phyloP scores from a whole-genome alignment of 768 basidiomycete genomes.

The Brasilioporus rufonigricans region DNA sequence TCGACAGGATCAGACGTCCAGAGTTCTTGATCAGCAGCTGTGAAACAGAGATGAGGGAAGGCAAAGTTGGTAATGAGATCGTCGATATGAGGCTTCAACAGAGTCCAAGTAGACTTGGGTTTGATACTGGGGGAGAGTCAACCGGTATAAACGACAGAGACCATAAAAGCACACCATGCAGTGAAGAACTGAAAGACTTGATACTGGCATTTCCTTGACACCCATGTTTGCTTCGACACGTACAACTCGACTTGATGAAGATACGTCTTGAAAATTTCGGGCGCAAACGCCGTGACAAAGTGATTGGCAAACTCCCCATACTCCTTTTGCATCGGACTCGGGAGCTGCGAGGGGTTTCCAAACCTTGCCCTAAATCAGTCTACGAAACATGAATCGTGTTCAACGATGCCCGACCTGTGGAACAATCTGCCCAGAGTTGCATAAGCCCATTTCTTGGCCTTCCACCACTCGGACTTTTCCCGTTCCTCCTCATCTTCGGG shows the following conservation, averaged over 20 bases:
- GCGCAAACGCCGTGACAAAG: conserved; percentile 76
- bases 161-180: conserved; percentile 61
- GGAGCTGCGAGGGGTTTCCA: conserved; percentile 86
- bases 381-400: background rate
- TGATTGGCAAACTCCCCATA: conserved; percentile 74
- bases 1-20: conserved; percentile 86
- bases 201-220: conserved; percentile 81
- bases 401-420: conserved; percentile 48
- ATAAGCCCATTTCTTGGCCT: conserved; percentile 92
- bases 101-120: conserved; percentile 87
- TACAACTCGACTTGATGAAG: conserved; percentile 62
- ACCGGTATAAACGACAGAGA: background rate
- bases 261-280: conserved; percentile 83
- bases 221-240: conserved; percentile 72
- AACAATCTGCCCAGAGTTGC: conserved; percentile 76
- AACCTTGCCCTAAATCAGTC: conserved; percentile 44
- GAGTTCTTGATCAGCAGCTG: conserved; percentile 56
- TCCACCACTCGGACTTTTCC: conserved; percentile 86
- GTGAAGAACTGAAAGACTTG: conserved; percentile 84
- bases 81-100: conserved; percentile 83
- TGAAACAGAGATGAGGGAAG: conserved; percentile 86
- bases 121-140: conserved; percentile 62
- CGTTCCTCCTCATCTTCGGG: conserved; percentile 73
- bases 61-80: conserved; percentile 76
- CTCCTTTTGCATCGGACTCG: conserved; percentile 63